Evolutionary conservation across 345 rosid species (phyloP).

Genomic region (Pugionium dolabratum): DNA sequence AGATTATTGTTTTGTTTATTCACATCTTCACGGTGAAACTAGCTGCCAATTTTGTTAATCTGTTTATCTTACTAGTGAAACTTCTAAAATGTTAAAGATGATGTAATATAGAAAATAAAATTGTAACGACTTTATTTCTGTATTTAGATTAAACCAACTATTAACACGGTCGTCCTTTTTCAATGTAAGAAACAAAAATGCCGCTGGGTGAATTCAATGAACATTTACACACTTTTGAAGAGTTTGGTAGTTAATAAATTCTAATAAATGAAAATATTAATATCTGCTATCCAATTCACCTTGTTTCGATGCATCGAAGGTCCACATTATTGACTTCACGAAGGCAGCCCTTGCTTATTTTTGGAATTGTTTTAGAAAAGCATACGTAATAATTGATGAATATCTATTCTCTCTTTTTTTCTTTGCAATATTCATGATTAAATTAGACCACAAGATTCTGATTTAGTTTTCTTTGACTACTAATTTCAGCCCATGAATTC

Average conservation of each 20-base stretch:
- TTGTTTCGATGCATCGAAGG: slow-evolving; percentile 29
- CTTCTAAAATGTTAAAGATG: too few relatives aligned
- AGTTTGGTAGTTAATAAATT: slow-evolving; percentile 40
- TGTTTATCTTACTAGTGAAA: too few relatives aligned
- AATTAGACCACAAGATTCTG: neutral
- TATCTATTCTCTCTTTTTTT: neutral
- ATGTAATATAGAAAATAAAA: too few relatives aligned
- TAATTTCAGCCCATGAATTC: neutral
- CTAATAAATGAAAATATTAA: slow-evolving; percentile 26
- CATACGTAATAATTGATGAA: neutral
- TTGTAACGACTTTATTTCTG: neutral
- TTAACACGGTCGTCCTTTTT: slow-evolving; percentile 7
- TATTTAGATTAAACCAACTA: neutral
- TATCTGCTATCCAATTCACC: slow-evolving; percentile 30
- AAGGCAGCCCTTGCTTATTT: slow-evolving; percentile 8
- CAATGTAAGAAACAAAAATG: slow-evolving; percentile 29
- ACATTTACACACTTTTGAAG: slow-evolving; percentile 29
- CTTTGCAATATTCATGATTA: neutral
- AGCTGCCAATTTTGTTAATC: too few relatives aligned
- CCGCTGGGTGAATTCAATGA: slow-evolving; percentile 37
- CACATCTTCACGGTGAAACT: too few relatives aligned
- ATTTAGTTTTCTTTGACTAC: neutral
- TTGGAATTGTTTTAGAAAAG: slow-evolving; percentile 5
- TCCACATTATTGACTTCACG: slow-evolving; percentile 23
- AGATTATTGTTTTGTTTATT: too few relatives aligned